Conservation (phyloP, 441 rosid species). For the Syzygium malaccense region DNA sequence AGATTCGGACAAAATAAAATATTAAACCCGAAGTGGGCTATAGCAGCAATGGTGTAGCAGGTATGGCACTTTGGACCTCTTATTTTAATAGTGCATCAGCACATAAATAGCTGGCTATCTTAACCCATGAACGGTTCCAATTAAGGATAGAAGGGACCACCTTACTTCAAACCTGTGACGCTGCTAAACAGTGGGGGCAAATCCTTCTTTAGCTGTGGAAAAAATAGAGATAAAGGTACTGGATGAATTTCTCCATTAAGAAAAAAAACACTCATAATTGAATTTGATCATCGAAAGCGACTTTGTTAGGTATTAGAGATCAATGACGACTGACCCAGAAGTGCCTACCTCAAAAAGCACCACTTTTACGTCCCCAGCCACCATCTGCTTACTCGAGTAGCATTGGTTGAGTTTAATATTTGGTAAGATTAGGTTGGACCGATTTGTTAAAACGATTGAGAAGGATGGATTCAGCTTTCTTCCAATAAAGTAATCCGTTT, state of each 20-base stretch:
- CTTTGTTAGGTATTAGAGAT: background rate
- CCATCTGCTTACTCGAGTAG: background rate
- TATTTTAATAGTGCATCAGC: background rate
- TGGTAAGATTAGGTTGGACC: background rate
- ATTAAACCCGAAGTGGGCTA: background rate
- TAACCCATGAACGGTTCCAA: background rate
- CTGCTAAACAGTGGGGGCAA: background rate
- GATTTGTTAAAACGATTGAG: background rate
- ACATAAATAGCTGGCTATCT: background rate
- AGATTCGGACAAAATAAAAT: background rate
- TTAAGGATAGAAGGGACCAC: background rate
- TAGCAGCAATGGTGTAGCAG: background rate
- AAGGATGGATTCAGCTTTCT: background rate
- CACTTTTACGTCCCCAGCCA: background rate
- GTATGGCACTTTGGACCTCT: background rate
- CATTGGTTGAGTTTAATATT: background rate
- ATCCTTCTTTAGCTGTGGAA: background rate
- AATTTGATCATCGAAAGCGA: background rate
- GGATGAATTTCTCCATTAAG: background rate
- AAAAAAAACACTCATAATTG: background rate
- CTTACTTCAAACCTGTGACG: background rate
- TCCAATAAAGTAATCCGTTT: fast-evolving
- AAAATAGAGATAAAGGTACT: background rate
- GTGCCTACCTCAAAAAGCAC: background rate
- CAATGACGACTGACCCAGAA: background rate